phyloP scores from a whole-genome alignment of 345 rosid species.

The Draba incana region DNA sequence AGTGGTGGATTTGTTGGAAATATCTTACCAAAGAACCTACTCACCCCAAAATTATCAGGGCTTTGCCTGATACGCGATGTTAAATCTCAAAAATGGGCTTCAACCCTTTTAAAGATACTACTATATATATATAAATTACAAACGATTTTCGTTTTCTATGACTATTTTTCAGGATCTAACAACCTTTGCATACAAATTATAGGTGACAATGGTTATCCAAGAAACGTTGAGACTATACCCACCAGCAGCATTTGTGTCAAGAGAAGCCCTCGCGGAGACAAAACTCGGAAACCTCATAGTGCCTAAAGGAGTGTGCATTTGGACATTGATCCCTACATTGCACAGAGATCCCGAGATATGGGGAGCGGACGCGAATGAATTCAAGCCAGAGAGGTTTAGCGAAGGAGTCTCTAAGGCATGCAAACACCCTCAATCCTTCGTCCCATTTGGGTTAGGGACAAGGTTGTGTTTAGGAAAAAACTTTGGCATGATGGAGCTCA shows the following conservation, averaged over 20 bases:
- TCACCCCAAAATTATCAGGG: too few relatives aligned
- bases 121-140: too few relatives aligned
- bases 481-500: slow-evolving; percentile 71
- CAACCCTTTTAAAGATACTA: too few relatives aligned
- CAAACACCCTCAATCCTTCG: slow-evolving; percentile 63
- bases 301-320: slow-evolving; percentile 61
- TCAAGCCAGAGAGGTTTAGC: slow-evolving; percentile 70
- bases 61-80: too few relatives aligned
- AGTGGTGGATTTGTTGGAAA: too few relatives aligned
- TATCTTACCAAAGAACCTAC: too few relatives aligned
- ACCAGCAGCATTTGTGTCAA: slow-evolving; percentile 65
- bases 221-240: slow-evolving; percentile 70
- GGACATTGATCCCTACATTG: slow-evolving; percentile 62
- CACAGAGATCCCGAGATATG: slow-evolving; percentile 69
- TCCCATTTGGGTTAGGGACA: slow-evolving; percentile 81
- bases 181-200: not conserved
- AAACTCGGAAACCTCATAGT: slow-evolving; percentile 56
- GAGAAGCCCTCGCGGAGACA: slow-evolving; percentile 67
- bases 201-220: slow-evolving; percentile 70
- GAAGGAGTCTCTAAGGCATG: slow-evolving; percentile 76
- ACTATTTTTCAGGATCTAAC: not conserved
- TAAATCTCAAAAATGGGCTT: too few relatives aligned
- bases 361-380: slow-evolving; percentile 74
- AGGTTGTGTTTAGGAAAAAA: slow-evolving; percentile 73
- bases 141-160: not conserved